Conservation (phyloP, 495 filamentous ascomycete species). For the Penicillium egyptiacum region DNA sequence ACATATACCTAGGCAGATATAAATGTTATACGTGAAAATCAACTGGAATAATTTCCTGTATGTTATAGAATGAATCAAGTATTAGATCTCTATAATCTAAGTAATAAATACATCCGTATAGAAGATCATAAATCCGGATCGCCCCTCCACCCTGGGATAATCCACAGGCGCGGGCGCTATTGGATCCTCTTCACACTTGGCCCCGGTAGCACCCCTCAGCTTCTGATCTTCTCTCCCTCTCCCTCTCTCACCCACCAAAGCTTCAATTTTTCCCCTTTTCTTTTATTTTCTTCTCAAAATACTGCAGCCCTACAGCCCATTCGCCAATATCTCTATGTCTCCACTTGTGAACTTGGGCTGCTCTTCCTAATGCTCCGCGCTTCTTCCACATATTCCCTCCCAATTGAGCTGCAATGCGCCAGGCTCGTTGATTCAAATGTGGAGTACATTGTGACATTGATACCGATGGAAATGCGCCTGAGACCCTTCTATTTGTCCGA, state of each 20-base stretch:
- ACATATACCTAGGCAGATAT: too few relatives aligned
- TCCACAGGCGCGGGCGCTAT: constrained; percentile 20
- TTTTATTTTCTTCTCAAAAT: background rate
- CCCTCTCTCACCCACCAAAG: constrained; percentile 6
- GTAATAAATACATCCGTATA: too few relatives aligned
- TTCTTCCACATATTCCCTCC: background rate
- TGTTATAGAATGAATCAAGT: too few relatives aligned
- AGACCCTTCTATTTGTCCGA: background rate
- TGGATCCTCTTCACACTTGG: constrained; percentile 24
- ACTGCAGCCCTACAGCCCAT: background rate
- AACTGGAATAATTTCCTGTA: too few relatives aligned
- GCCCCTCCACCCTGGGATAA: constrained; percentile 17
- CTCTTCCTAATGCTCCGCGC: constrained; percentile 12
- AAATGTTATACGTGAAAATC: too few relatives aligned
- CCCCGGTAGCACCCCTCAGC: constrained; percentile 19
- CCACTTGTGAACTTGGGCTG: constrained; percentile 13
- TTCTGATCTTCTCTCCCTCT: constrained; percentile 14
- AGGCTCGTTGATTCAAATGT: constrained; percentile 1
- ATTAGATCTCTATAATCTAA: too few relatives aligned
- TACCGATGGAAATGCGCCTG: background rate
- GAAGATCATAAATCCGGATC: constrained; percentile 3
- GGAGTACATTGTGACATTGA: background rate
- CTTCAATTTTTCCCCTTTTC: background rate
- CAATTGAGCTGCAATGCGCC: constrained; percentile 12
- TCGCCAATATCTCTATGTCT: constrained; percentile 18